phyloP scores from a whole-genome alignment of 805 yeast genomes.

The Teunomyces kruisii region DNA sequence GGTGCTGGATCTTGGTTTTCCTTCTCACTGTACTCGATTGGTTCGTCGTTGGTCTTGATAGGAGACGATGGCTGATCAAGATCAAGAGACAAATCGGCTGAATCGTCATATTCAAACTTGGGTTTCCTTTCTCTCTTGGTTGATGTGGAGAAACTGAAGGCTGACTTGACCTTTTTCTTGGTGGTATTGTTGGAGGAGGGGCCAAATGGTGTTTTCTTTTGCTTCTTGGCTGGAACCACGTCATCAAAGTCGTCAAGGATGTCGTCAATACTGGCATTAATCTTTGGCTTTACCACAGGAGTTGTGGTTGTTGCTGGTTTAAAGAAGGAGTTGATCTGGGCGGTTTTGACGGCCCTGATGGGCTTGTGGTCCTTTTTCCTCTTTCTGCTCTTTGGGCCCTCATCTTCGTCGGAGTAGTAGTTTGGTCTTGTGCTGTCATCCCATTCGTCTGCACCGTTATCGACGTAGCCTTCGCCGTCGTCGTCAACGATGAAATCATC shows the following conservation, averaged over 20 bases:
- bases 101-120: conserved; percentile 27
- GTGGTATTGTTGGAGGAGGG: conserved; percentile 9
- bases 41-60: conserved; percentile 17
- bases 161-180: conserved; percentile 21
- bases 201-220: conserved; percentile 15
- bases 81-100: conserved; percentile 10
- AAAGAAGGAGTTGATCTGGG: conserved; percentile 54
- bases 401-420: conserved; percentile 59
- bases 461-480: conserved; percentile 90
- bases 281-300: conserved; percentile 37
- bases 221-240: conserved; percentile 16
- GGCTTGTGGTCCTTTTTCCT: conserved; percentile 32
- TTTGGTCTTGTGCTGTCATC: conserved; percentile 52
- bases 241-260: conserved; percentile 56
- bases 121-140: conserved; percentile 17
- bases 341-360: conserved; percentile 40
- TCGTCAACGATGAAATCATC: conserved; percentile 96
- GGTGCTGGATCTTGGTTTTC: conserved; percentile 13
- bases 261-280: conserved; percentile 60
- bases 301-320: conserved; percentile 35
- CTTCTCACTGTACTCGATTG: conserved; percentile 5
- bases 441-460: conserved; percentile 92
- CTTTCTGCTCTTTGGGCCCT: conserved; percentile 27
- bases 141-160: conserved; percentile 27
- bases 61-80: conserved; percentile 39